phyloP scores from a whole-genome alignment of 495 filamentous ascomycete genomes.

The Xylaria curta region DNA sequence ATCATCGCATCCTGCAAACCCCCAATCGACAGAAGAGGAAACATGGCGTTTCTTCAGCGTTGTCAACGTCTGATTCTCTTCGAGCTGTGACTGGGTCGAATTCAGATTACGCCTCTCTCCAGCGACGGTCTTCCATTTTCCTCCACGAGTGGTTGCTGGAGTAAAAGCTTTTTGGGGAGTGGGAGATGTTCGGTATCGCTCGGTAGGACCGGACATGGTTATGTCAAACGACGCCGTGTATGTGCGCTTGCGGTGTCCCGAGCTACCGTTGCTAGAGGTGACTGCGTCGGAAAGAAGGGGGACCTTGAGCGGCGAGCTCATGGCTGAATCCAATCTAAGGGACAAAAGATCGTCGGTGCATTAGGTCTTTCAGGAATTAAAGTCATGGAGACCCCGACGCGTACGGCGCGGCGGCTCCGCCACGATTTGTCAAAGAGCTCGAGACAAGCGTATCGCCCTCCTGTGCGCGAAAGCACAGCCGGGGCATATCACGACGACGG shows the following conservation, averaged over 20 bases:
- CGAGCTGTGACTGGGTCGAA: no score
- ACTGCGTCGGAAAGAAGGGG: conserved; percentile 74
- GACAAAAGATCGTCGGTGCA: no score
- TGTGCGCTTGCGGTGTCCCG: conserved; percentile 62
- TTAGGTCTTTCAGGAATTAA: no score
- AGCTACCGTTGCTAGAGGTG: conserved; percentile 61
- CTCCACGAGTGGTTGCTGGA: conserved; percentile 72
- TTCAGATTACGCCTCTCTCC: no score
- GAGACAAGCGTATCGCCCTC: conserved; percentile 29
- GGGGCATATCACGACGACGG: conserved; percentile 46
- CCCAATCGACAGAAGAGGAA: no score
- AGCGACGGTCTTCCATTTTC: no score
- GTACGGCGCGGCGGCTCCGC: conserved; percentile 23
- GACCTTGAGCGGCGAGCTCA: conserved; percentile 69
- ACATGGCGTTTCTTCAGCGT: no score
- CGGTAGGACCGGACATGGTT: conserved; percentile 57
- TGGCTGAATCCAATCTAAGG: no score
- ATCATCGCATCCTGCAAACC: no score
- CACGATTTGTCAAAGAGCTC: conserved; percentile 12
- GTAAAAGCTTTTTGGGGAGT: conserved; percentile 62
- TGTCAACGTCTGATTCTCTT: no score
- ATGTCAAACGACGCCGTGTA: conserved; percentile 60
- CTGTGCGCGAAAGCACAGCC: conserved; percentile 24
- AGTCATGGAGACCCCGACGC: conserved; percentile 24
- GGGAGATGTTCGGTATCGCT: conserved; percentile 75